These are phyloP conservation scores for Coniochaeta sp. DNA, from an alignment of 2,329 filamentous ascomycete genomes.

Conservation along the genomic window DNA sequence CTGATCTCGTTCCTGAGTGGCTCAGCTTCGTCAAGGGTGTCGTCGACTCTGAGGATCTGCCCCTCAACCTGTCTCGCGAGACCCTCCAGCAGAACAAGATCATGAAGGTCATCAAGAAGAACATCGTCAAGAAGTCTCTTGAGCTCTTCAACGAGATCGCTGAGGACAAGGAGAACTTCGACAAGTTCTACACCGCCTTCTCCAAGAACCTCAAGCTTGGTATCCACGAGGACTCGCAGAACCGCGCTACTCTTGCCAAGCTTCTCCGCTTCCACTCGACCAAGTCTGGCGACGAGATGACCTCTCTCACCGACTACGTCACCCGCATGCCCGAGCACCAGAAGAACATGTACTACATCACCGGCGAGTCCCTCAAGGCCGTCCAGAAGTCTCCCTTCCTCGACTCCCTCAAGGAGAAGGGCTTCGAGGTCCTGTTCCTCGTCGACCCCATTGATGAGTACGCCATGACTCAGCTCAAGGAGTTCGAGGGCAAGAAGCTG, in stretches of 20 bases:
- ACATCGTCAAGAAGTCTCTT: conserved; percentile 99
- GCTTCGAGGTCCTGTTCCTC: conserved; percentile 98
- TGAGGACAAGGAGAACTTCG: conserved; percentile 99
- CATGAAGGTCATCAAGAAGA: conserved; percentile 99
- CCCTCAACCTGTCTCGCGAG: conserved; percentile 99
- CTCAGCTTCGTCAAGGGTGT: conserved; percentile 99
- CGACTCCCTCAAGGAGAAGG: conserved; percentile 96
- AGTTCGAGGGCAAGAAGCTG: conserved; percentile 99
- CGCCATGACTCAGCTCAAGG: conserved; percentile 99
- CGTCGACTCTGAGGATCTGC: conserved; percentile 98
- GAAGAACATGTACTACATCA: conserved; percentile 99
- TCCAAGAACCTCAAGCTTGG: conserved; percentile 99
- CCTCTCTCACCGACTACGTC: conserved; percentile 93
- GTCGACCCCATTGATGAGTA: conserved; percentile 99
- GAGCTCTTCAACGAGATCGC: conserved; percentile 99
- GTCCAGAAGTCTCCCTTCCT: conserved; percentile 98
- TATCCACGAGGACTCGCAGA: conserved; percentile 99
- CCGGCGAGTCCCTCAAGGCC: conserved; percentile 97
- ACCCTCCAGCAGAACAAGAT: conserved; percentile 99
- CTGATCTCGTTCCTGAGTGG: conserved; percentile 98
- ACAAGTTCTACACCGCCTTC: conserved; percentile 99
- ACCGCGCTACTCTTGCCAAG: conserved; percentile 88
- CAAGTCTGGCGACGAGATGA: conserved; percentile 94
- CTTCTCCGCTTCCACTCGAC: conserved; percentile 98
- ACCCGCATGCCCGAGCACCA: conserved; percentile 99